phyloP scores from a whole-genome alignment of 2,329 filamentous ascomycete genomes.

The Ramularia endophylla region DNA sequence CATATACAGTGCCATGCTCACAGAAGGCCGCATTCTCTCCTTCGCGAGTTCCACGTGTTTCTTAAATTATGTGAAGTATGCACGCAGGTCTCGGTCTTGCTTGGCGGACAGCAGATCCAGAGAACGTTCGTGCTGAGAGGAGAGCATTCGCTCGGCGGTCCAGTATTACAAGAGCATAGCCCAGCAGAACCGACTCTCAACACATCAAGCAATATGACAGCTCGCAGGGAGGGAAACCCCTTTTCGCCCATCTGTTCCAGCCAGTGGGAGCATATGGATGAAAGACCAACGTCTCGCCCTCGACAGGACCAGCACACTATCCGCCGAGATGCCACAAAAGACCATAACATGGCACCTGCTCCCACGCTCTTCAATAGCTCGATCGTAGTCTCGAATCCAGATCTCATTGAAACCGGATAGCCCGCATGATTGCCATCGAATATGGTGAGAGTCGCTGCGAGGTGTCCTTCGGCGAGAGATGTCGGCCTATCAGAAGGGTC shows the following conservation, averaged over 20 bases:
- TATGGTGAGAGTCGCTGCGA: slow-evolving; percentile 56
- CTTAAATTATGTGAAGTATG: slow-evolving; percentile 47
- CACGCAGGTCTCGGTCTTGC: slow-evolving; percentile 19
- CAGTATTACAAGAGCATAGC: too few species aligned
- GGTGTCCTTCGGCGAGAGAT: slow-evolving; percentile 67
- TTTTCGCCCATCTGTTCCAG: slow-evolving; percentile 31
- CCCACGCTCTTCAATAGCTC: slow-evolving; percentile 63
- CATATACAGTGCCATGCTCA: slow-evolving; percentile 52
- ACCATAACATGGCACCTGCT: slow-evolving; percentile 74
- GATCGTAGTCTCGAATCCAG: slow-evolving; percentile 62
- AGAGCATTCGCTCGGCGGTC: neutral
- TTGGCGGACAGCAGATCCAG: slow-evolving; percentile 54
- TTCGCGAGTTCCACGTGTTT: slow-evolving; percentile 50
- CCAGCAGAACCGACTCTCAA: slow-evolving; percentile 42
- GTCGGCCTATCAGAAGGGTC: slow-evolving; percentile 59
- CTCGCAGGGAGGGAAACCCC: slow-evolving; percentile 47
- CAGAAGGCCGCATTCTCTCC: slow-evolving; percentile 43
- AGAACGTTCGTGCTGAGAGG: slow-evolving; percentile 54
- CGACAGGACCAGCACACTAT: slow-evolving; percentile 61
- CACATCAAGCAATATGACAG: slow-evolving; percentile 56
- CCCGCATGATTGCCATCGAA: slow-evolving; percentile 54
- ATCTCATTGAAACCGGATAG: slow-evolving; percentile 70
- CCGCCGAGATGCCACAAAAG: slow-evolving; percentile 53
- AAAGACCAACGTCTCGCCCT: slow-evolving; percentile 53
- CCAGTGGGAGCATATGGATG: slow-evolving; percentile 44